Conservation (phyloP, 1,284 basidiomycete species). For the Amylostereum areolatum region DNA sequence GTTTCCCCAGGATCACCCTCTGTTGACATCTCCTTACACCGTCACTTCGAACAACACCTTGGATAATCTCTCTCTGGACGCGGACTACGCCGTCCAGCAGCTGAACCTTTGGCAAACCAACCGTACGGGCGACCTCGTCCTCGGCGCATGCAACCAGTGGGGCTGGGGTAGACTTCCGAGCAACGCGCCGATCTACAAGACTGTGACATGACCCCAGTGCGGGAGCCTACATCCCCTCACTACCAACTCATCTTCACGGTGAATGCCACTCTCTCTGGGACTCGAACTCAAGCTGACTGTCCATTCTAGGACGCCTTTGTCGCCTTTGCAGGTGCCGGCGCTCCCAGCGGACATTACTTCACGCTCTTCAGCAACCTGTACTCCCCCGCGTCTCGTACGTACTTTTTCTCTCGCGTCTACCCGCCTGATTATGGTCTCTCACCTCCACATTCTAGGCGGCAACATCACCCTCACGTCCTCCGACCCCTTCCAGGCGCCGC, state of each 20-base stretch:
- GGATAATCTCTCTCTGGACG: constrained; percentile 11
- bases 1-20: constrained; percentile 29
- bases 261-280: not conserved
- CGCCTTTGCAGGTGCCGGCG: constrained; percentile 6
- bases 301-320: constrained; percentile 7
- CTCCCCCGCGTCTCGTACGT: constrained; percentile 16
- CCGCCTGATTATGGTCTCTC: not conserved
- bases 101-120: constrained; percentile 12
- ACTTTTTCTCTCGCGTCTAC: not conserved
- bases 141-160: constrained; percentile 11
- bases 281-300: not conserved
- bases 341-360: constrained; percentile 17
- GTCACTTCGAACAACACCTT: constrained; percentile 14
- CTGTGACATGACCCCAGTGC: constrained; percentile 15
- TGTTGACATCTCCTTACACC: constrained; percentile 11
- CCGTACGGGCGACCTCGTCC: constrained; percentile 11
- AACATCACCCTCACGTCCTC: constrained; percentile 27
- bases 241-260: constrained; percentile 11
- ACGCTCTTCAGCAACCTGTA: constrained; percentile 15
- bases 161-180: constrained; percentile 20
- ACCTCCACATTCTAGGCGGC: constrained; percentile 23
- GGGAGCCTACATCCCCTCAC: constrained; percentile 17
- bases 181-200: constrained; percentile 20
- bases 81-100: constrained; percentile 6
- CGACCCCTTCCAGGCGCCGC: constrained; percentile 32